Base-by-base conservation (phyloP, 352 stramenopile genomes). In the Phytophthora boehmeriae region DNA sequence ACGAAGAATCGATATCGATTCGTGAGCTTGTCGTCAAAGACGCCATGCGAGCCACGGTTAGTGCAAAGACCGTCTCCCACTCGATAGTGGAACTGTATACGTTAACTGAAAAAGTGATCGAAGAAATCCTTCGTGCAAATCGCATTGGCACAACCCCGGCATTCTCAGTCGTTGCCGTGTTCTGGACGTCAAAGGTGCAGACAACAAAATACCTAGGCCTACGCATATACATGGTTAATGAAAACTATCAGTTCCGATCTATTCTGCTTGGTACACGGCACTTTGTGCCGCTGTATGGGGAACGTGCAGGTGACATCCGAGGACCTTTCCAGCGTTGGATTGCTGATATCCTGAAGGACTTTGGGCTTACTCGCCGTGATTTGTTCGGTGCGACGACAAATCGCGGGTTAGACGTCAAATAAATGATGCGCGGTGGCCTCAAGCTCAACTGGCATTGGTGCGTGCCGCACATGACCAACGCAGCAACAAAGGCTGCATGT, bases 1-100 rank as follows among this genome's bases (percentile, higher is more conserved):
- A 65, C 41, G 56, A 54, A 5, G 56, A 59, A 41, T 65, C 56
- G 6, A 25, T 57, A 5, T 35, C 28, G 9, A 56, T 64, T 47
- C 30, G 56, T 43, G 44, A 63, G 13, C 35, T 55, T 1, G 44
- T 51, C 14, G 39, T 64, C n/a, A 64, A 64, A 32, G 43, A 53
- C 22, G 35, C 19, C 13, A 64, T 64, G 30, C 47, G 53, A 30
- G 30, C 39, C 17, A 25, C 30, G 4, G 45, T 48, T 6, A 58
- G 57, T 28, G 6, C 27, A 16, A 58, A 53, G n/a, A 19, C 41
- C 13, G 39, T 57, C 1, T 25, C 11, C 5, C 56, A 53, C 8
- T 39, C 27, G 8, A 58, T 53, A 25, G 30, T 58, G 2, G 39
- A 53, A 47, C 14, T 58, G 38, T 64, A 58, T n/a, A 27, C 47